These are phyloP conservation scores for Aegilops sharonensis DNA, from an alignment of 176 grass and related monocot species.

Conservation along the genomic window DNA sequence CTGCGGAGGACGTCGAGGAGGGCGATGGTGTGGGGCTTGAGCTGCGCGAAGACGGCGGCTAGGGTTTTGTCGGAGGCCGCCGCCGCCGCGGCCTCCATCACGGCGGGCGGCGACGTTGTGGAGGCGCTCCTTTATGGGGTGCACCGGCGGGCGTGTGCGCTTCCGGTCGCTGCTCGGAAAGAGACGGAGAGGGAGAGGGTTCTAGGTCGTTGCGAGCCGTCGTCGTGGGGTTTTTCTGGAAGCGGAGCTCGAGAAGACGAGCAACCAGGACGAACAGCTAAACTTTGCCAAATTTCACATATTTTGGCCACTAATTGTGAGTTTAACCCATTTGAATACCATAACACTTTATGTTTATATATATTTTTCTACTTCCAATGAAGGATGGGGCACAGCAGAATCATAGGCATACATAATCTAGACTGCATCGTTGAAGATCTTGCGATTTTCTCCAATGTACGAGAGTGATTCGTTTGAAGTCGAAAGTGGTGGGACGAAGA, in stretches of 20 bases:
- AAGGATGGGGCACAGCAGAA: too few relatives aligned
- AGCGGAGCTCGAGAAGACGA: neutral
- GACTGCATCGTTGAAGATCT: too few relatives aligned
- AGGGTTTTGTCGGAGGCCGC: slow-evolving; percentile 59
- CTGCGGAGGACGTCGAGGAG: slow-evolving; percentile 79
- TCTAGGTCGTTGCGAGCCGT: slow-evolving; percentile 9
- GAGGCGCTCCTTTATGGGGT: neutral
- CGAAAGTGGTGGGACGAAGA: too few relatives aligned
- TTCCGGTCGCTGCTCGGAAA: neutral
- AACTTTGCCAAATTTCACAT: neutral
- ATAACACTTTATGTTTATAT: neutral
- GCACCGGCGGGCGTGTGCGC: neutral
- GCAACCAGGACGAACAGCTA: neutral
- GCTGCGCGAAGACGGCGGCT: slow-evolving; percentile 54
- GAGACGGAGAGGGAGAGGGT: neutral
- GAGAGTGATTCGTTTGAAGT: too few relatives aligned
- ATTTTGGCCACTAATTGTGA: neutral
- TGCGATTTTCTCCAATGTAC: too few relatives aligned
- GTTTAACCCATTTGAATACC: neutral
- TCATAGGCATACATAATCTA: too few relatives aligned
- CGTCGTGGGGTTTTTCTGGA: slow-evolving; percentile 14
- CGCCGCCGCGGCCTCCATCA: slow-evolving; percentile 18
- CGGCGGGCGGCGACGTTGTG: neutral
- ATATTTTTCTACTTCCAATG: too few relatives aligned
- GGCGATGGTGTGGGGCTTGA: slow-evolving; percentile 74